Evolutionary conservation across 2,329 filamentous ascomycete species (phyloP).

Genomic region (Lachnellula occidentalis): DNA sequence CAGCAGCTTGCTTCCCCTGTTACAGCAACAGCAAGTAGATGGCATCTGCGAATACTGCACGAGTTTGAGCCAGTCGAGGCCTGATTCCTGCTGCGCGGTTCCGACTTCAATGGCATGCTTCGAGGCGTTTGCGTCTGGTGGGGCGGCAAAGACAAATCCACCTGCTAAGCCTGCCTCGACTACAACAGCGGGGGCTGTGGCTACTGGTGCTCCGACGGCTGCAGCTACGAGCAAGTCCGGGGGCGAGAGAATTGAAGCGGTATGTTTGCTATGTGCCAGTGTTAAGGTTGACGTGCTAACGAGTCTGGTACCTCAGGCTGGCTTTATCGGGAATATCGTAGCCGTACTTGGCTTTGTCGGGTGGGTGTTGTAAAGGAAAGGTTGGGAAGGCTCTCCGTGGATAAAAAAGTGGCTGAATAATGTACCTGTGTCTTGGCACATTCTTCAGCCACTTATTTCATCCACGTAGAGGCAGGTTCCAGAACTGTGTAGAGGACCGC

Average conservation of each 20-base stretch:
- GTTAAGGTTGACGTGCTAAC: too few relatives aligned
- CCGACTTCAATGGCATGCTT: not conserved
- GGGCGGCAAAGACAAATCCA: not conserved
- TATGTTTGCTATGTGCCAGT: not conserved
- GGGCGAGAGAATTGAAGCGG: not conserved
- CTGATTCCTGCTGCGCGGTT: not conserved
- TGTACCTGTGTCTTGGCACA: too few relatives aligned
- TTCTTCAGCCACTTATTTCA: too few relatives aligned
- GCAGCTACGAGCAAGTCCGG: not conserved
- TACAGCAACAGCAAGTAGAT: not conserved
- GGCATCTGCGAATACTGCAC: not conserved
- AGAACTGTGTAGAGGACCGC: too few relatives aligned
- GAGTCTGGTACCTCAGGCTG: too few relatives aligned
- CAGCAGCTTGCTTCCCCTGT: not conserved
- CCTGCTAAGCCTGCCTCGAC: not conserved
- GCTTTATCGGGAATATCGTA: too few relatives aligned
- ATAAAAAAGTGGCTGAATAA: too few relatives aligned
- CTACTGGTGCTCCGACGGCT: not conserved
- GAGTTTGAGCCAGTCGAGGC: not conserved
- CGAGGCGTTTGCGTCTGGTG: not conserved
- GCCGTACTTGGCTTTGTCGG: too few relatives aligned
- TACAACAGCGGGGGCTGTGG: not conserved
- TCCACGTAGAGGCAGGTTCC: too few relatives aligned
- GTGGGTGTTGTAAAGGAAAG: too few relatives aligned
- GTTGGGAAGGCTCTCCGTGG: too few relatives aligned